phyloP scores from a whole-genome alignment of 1,139 yeast species.

The Kazachstania sp. region DNA sequence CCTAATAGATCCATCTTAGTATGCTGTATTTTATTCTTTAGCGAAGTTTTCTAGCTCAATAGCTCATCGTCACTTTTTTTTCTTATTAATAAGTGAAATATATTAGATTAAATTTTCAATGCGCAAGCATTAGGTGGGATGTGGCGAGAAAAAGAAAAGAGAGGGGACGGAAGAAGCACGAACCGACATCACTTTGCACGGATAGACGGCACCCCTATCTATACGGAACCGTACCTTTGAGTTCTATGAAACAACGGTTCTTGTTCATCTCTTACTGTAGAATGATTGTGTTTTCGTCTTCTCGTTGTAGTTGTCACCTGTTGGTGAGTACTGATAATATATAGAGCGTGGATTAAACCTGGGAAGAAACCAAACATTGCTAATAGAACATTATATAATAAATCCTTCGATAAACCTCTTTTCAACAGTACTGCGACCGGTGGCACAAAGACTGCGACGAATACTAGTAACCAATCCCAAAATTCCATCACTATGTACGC shows the following conservation, averaged over 20 bases:
- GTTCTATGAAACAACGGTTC: not conserved
- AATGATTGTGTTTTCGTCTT: not conserved
- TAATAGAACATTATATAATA: conserved; percentile 64
- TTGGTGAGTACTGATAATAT: conserved; percentile 31
- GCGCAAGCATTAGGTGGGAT: too few relatives aligned
- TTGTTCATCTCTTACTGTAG: not conserved
- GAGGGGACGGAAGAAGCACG: not conserved
- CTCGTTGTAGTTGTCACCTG: conserved; percentile 8
- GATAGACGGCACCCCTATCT: not conserved
- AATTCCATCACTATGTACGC: not conserved
- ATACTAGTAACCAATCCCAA: conserved; percentile 70
- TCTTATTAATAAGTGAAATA: too few relatives aligned
- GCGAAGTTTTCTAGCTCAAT: too few relatives aligned
- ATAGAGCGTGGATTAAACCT: conserved; percentile 60
- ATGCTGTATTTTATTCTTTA: not conserved
- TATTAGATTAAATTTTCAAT: too few relatives aligned
- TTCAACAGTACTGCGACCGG: conserved; percentile 76
- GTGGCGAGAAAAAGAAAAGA: not conserved
- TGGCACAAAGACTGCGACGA: conserved; percentile 73
- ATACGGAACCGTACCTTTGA: not conserved
- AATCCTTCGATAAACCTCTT: conserved; percentile 50
- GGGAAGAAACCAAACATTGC: conserved; percentile 77
- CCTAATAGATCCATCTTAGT: conserved; percentile 59
- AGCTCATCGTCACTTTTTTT: too few relatives aligned
- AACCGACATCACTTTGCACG: not conserved